These are phyloP conservation scores for Boechera divaricarpa DNA, from an alignment of 345 rosid genomes.

Conservation along the genomic window DNA sequence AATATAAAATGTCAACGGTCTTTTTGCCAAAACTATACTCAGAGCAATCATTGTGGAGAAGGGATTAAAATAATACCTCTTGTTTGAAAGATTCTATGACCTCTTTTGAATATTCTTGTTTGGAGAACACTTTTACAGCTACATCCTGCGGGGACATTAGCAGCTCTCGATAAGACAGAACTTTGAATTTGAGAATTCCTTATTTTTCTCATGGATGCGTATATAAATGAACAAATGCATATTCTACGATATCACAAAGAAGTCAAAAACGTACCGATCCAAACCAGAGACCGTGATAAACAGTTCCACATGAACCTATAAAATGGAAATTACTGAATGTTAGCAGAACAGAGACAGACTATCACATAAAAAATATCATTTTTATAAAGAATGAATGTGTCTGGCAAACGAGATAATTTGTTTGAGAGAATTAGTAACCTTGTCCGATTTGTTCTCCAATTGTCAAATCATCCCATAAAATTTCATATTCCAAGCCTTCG, in stretches of 20 bases:
- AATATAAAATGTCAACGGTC: conserved; percentile 4
- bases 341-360: conserved; percentile 29
- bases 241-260: conserved; percentile 28
- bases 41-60: conserved; percentile 12
- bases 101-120: conserved; percentile 94
- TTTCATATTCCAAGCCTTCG: conserved; percentile 86
- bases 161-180: conserved; percentile 32
- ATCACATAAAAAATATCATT: conserved; percentile 34
- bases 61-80: conserved; percentile 63
- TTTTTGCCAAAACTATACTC: not conserved
- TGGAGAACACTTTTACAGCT: conserved; percentile 93
- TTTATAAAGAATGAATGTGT: conserved; percentile 9
- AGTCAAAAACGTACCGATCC: conserved; percentile 91
- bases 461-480: conserved; percentile 89
- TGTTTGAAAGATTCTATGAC: conserved; percentile 75
- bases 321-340: conserved; percentile 31
- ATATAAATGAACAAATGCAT: conserved; percentile 41
- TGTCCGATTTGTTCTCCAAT: conserved; percentile 92
- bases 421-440: conserved; percentile 56
- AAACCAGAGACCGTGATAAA: conserved; percentile 95
- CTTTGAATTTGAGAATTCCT: conserved; percentile 1
- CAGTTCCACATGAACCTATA: conserved; percentile 98
- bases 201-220: not conserved
- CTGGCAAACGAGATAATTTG: conserved; percentile 5
- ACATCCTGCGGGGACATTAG: conserved; percentile 77